phyloP scores from a whole-genome alignment of 495 filamentous ascomycete genomes.

The Aspergillus sclerotiicarbonarius region DNA sequence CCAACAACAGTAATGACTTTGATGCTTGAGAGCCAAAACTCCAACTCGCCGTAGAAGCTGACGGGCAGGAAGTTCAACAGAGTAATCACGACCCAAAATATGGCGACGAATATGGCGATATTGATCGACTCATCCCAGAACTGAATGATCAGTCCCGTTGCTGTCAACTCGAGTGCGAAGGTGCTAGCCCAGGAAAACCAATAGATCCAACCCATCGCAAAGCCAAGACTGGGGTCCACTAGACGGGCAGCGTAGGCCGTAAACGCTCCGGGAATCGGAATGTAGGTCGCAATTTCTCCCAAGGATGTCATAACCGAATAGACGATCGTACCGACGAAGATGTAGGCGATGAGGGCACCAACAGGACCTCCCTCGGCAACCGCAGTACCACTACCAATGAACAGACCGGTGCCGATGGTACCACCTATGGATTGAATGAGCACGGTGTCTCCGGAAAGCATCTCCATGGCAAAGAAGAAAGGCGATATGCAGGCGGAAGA shows the following conservation, averaged over 20 bases:
- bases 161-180: constrained; percentile 72
- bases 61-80: constrained; percentile 64
- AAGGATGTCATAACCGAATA: constrained; percentile 56
- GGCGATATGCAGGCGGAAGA: constrained; percentile 48
- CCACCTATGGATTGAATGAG: constrained; percentile 58
- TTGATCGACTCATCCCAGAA: constrained; percentile 65
- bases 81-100: constrained; percentile 71
- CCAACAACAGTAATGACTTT: constrained; percentile 66
- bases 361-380: constrained; percentile 65
- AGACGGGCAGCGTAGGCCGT: constrained; percentile 72
- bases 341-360: constrained; percentile 68
- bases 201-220: constrained; percentile 80
- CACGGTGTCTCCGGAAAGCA: constrained; percentile 25
- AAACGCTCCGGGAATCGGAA: constrained; percentile 75
- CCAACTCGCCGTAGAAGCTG: constrained; percentile 58
- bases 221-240: constrained; percentile 70
- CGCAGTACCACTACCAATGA: constrained; percentile 70
- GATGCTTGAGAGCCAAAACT: constrained; percentile 65
- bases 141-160: constrained; percentile 70
- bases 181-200: constrained; percentile 64
- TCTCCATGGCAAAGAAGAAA: constrained; percentile 2
- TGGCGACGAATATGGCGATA: constrained; percentile 69
- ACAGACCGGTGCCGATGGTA: constrained; percentile 77
- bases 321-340: constrained; percentile 60
- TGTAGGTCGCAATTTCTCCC: constrained; percentile 75